Percentiles rank a stretch among this genome's conserved stretches.
These are phyloP conservation scores for Neonectria ditissima DNA, from an alignment of 2,329 filamentous ascomycete species.

Conservation along the genomic window DNA sequence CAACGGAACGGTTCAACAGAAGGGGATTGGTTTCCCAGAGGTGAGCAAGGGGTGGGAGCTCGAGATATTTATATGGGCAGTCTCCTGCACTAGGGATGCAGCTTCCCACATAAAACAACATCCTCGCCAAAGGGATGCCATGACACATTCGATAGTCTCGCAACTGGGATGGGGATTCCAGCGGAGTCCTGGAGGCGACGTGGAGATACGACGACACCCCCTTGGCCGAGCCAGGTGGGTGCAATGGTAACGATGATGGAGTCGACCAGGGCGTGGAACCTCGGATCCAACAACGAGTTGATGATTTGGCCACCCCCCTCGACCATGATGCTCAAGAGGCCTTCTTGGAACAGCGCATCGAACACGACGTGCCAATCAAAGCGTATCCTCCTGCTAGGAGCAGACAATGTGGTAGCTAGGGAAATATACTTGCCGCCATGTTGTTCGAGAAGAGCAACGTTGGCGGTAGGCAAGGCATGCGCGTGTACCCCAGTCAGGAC, in stretches of 20 bases:
- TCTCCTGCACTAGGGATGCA: constrained; percentile 48
- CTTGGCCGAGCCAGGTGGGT: constrained; percentile 87
- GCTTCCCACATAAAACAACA: constrained; percentile 81
- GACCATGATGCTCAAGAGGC: constrained; percentile 85
- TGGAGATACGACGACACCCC: constrained; percentile 84
- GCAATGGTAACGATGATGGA: constrained; percentile 90
- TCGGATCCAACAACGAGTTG: constrained; percentile 78
- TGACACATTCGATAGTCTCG: constrained; percentile 72
- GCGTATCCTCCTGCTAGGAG: constrained; percentile 54
- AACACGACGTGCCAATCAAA: constrained; percentile 76
- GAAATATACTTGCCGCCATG: constrained; percentile 66
- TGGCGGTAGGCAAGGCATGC: constrained; percentile 58
- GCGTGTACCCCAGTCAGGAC: constrained; percentile 67
- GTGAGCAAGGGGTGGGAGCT: constrained; percentile 6
- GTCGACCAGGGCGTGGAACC: constrained; percentile 72
- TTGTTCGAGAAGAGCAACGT: constrained; percentile 56
- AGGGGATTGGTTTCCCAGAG: not conserved
- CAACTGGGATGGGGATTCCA: constrained; percentile 68
- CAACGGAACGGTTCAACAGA: not conserved
- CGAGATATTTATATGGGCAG: constrained; percentile 32
- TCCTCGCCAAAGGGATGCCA: constrained; percentile 88
- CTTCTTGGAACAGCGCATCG: constrained; percentile 65
- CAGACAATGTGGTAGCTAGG: constrained; percentile 50
- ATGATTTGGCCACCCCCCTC: constrained; percentile 89
- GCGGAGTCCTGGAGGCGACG: constrained; percentile 63